Evolutionary conservation across 2,329 filamentous ascomycete species (phyloP).

Genomic region (Fusarium nematophilum): DNA sequence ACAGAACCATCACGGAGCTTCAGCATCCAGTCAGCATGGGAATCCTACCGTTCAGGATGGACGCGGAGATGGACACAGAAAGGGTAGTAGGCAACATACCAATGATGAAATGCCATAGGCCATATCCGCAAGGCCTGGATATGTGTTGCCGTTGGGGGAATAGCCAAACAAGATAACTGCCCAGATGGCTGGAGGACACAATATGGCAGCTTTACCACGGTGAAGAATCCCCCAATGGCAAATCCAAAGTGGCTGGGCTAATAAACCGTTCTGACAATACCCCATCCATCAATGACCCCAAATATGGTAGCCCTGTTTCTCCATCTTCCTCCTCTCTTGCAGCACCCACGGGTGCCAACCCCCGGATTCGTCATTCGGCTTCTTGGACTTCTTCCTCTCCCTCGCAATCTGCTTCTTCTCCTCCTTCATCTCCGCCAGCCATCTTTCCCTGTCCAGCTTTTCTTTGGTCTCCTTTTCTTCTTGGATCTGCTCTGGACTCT

Average conservation of each 20-base stretch:
- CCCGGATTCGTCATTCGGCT: background rate
- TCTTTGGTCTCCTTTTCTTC: background rate
- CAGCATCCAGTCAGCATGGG: background rate
- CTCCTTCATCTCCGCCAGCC: background rate
- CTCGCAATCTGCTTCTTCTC: background rate
- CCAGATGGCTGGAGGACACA: too few relatives aligned
- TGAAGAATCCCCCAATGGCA: too few relatives aligned
- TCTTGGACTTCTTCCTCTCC: background rate
- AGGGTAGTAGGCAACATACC: too few relatives aligned
- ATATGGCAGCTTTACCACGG: too few relatives aligned
- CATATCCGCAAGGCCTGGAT: too few relatives aligned
- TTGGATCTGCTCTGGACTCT: background rate
- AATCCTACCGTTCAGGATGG: slow-evolving; percentile 3
- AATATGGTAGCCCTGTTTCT: background rate
- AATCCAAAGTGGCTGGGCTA: too few relatives aligned
- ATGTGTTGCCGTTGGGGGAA: too few relatives aligned
- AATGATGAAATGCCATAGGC: too few relatives aligned
- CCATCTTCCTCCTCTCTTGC: background rate
- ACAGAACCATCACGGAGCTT: slow-evolving; percentile 9
- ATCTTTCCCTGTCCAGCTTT: background rate
- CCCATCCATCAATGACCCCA: background rate
- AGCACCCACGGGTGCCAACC: background rate
- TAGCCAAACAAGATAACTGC: too few relatives aligned
- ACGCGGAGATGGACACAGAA: too few relatives aligned
- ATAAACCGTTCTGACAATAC: too few relatives aligned